phyloP scores from a whole-genome alignment of 306 rosid genomes.

The Castanopsis chinensis region DNA sequence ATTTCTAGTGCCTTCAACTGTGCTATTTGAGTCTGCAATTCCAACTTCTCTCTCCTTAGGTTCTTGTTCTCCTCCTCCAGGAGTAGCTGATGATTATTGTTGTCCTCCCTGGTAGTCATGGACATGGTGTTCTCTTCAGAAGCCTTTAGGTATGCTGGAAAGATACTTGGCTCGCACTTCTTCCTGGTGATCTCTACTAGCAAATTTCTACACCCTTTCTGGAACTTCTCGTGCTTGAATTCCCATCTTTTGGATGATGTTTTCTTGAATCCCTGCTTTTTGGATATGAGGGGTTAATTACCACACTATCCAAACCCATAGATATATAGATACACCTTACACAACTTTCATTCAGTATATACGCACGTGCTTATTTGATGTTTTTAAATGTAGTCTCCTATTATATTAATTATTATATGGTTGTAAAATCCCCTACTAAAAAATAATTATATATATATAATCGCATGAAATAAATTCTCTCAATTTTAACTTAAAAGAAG shows the following conservation, averaged over 20 bases:
- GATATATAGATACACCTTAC: too few species aligned
- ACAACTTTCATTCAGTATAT: too few species aligned
- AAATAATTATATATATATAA: too few species aligned
- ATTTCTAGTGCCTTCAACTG: conserved; percentile 63
- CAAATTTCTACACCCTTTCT: conserved; percentile 52
- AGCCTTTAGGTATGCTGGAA: conserved; percentile 73
- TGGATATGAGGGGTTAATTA: not conserved
- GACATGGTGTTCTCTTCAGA: conserved; percentile 39
- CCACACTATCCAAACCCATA: not conserved
- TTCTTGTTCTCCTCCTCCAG: conserved; percentile 72
- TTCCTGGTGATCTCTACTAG: conserved; percentile 63
- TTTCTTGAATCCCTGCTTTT: conserved; percentile 73
- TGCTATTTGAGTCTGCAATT: conserved; percentile 60
- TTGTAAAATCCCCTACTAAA: too few species aligned
- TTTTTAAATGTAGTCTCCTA: too few species aligned
- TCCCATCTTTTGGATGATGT: conserved; percentile 78
- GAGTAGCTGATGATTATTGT: conserved; percentile 30
- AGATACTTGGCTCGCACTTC: conserved; percentile 79
- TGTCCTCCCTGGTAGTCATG: conserved; percentile 26
- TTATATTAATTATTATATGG: too few species aligned
- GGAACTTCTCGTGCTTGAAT: conserved; percentile 84
- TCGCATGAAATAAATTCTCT: too few species aligned
- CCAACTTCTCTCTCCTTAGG: conserved; percentile 58
- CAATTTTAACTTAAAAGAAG: too few species aligned
- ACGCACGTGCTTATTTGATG: too few species aligned